Conservation (phyloP, 1,284 basidiomycete species). For the Coniferiporia sulphurascens region DNA sequence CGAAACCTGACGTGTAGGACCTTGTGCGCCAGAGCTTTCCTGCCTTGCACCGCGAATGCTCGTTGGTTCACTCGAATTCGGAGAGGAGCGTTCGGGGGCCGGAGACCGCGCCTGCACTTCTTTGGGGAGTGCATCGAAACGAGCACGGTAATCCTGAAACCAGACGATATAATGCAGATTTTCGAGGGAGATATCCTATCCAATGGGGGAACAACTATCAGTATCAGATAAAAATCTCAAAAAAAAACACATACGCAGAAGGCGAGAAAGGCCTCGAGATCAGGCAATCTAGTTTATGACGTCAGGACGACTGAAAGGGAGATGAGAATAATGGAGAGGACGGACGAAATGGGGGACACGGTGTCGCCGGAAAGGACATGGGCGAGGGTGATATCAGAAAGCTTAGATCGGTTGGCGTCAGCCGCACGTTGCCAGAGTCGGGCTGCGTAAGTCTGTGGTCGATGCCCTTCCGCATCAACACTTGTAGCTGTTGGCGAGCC, state of each 20-base stretch:
- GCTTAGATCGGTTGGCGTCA: slow-evolving; percentile 4
- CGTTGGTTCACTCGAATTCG: not conserved
- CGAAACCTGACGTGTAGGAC: not conserved
- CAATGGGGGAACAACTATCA: not conserved
- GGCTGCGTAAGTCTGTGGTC: not conserved
- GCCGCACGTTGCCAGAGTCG: slow-evolving; percentile 4
- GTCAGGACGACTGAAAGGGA: not conserved
- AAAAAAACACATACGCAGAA: slow-evolving; percentile 22
- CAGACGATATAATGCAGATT: slow-evolving; percentile 40
- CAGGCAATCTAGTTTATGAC: slow-evolving; percentile 25
- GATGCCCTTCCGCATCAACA: too few relatives aligned
- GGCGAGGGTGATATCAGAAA: slow-evolving; percentile 22
- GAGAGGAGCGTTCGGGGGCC: slow-evolving; percentile 20
- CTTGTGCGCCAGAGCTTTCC: too few relatives aligned
- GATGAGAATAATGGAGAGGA: not conserved
- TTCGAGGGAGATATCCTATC: slow-evolving; percentile 35
- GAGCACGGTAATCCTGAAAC: slow-evolving; percentile 36
- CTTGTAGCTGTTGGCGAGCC: too few relatives aligned
- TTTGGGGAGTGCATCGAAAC: slow-evolving; percentile 30
- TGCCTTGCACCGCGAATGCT: not conserved
- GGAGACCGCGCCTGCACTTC: slow-evolving; percentile 23
- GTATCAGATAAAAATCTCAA: not conserved
- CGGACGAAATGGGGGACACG: slow-evolving; percentile 36
- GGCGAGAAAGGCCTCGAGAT: slow-evolving; percentile 36
- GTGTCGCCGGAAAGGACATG: slow-evolving; percentile 37